phyloP scores from a whole-genome alignment of 163 green algal genomes.

The Volvox carteri region DNA sequence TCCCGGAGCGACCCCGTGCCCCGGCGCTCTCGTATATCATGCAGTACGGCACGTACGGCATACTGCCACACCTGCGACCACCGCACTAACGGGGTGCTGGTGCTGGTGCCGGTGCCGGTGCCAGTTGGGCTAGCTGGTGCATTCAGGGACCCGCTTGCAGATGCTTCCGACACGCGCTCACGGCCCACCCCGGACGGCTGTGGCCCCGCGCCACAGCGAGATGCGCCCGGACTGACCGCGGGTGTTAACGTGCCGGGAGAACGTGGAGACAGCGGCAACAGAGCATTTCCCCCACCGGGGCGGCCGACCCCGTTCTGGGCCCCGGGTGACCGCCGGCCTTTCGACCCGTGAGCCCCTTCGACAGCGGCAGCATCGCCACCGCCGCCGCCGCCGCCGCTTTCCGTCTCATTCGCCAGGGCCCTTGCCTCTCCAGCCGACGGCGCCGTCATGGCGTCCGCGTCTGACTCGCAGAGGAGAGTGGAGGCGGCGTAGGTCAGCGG shows the following conservation, averaged over 20 bases:
- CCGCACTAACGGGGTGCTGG: no score
- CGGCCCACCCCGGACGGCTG: no score
- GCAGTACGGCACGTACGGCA: slow-evolving; percentile 77
- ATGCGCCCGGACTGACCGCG: no score
- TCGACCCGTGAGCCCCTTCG: no score
- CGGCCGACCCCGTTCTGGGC: no score
- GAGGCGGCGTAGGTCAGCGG: slow-evolving; percentile 14
- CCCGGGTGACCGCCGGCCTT: no score
- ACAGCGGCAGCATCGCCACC: neutral
- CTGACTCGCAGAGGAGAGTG: neutral
- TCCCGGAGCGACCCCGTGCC: slow-evolving; percentile 42
- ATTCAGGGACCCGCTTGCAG: neutral
- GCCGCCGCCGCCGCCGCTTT: neutral
- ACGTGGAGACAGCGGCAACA: no score
- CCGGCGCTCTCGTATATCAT: slow-evolving; percentile 65
- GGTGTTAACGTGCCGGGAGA: no score
- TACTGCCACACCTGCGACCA: slow-evolving; percentile 83
- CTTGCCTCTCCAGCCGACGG: neutral
- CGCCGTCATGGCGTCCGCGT: neutral
- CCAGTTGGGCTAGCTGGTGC: neutral
- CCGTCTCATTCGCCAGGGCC: neutral
- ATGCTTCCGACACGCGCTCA: neutral
- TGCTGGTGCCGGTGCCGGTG: neutral
- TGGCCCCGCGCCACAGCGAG: no score
- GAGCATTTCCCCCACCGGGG: no score